Evolutionary conservation across 495 filamentous ascomycete species (phyloP).

Genomic region (Xylaria intraflava): DNA sequence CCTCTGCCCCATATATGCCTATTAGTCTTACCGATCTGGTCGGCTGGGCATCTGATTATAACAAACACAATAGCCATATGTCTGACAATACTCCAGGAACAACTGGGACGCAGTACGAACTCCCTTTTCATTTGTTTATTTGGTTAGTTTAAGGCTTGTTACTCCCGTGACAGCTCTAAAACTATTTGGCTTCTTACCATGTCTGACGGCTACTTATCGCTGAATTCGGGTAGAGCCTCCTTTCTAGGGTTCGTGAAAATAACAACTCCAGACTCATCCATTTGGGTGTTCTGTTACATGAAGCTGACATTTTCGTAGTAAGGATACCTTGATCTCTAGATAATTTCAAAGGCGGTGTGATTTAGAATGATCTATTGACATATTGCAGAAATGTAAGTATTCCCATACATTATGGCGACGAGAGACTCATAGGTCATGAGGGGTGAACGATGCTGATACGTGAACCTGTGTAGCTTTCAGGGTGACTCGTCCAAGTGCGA

Average conservation of each 20-base stretch:
- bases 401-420: background rate
- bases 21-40: background rate
- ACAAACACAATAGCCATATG: background rate
- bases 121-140: background rate
- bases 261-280: too few species aligned
- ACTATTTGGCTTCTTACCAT: background rate
- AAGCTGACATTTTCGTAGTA: constrained; percentile 2
- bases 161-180: background rate
- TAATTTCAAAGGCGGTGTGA: background rate
- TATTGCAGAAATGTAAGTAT: constrained; percentile 10
- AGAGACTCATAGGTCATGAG: background rate
- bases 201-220: background rate
- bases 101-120: constrained; percentile 35
- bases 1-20: background rate
- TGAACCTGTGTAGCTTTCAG: constrained; percentile 46
- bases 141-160: background rate
- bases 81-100: constrained; percentile 29
- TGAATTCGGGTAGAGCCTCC: constrained; percentile 43
- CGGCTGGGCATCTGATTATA: background rate
- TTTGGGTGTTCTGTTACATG: background rate
- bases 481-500: constrained; percentile 75
- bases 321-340: background rate
- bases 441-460: background rate
- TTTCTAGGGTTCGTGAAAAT: constrained; percentile 51
- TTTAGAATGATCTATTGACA: background rate